Conservation (phyloP, 2,329 filamentous ascomycete species). For the Ceratocystis cubensis region DNA sequence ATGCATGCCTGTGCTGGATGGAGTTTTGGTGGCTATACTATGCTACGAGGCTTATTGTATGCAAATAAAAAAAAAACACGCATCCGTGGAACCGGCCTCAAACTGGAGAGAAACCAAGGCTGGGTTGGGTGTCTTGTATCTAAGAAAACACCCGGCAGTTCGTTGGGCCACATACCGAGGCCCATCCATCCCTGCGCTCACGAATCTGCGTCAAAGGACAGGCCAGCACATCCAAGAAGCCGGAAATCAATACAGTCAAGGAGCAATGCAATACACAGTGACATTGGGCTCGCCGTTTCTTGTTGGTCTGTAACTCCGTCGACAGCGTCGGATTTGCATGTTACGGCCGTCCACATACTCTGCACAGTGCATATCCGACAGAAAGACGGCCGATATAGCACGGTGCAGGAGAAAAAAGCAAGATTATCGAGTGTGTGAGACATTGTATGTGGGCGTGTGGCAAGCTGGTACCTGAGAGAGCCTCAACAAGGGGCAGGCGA, state of each 20-base stretch:
- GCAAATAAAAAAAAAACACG: neutral
- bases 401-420: neutral
- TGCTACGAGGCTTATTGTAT: neutral
- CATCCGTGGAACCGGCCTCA: neutral
- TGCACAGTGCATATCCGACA: too few relatives aligned
- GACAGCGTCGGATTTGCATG: too few relatives aligned
- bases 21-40: neutral
- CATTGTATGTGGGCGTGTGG: neutral
- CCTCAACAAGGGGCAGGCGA: neutral
- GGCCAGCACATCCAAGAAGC: neutral
- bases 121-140: neutral
- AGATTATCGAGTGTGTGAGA: neutral
- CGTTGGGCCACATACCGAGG: neutral
- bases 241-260: too few relatives aligned
- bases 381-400: too few relatives aligned
- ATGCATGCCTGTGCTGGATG: neutral
- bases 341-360: too few relatives aligned
- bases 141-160: neutral
- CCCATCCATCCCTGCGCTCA: neutral
- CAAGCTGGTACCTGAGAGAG: conserved; percentile 1
- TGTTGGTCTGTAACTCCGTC: too few relatives aligned
- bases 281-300: too few relatives aligned
- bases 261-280: too few relatives aligned
- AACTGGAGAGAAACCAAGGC: neutral
- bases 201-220: neutral